These are phyloP conservation scores for Ophiocordyceps camponoti-saundersi DNA, from an alignment of 2,329 filamentous ascomycete genomes.

Conservation along the genomic window DNA sequence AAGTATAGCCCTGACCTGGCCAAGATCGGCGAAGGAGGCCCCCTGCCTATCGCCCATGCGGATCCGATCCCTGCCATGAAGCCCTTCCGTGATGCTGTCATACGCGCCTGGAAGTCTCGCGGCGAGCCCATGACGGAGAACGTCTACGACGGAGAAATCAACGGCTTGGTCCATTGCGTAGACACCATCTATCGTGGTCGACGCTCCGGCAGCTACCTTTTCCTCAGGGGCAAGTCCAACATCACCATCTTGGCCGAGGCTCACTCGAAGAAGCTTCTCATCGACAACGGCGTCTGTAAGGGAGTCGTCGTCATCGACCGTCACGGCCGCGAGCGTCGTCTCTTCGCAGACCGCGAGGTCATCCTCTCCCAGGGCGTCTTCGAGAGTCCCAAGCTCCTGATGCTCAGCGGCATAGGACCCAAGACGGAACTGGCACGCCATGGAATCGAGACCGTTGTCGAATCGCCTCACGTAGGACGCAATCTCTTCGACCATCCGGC, in stretches of 20 bases:
- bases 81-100: slow-evolving; percentile 31
- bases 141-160: slow-evolving; percentile 37
- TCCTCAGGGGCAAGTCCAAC: slow-evolving; percentile 34
- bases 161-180: slow-evolving; percentile 33
- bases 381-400: slow-evolving; percentile 47
- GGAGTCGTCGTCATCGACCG: slow-evolving; percentile 28
- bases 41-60: slow-evolving; percentile 35
- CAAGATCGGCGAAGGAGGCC: slow-evolving; percentile 33
- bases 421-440: slow-evolving; percentile 30
- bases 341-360: slow-evolving; percentile 31
- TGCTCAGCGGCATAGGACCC: slow-evolving; percentile 47
- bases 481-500: slow-evolving; percentile 47
- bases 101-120: slow-evolving; percentile 33
- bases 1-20: slow-evolving; percentile 25
- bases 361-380: slow-evolving; percentile 35
- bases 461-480: slow-evolving; percentile 45
- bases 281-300: slow-evolving; percentile 22
- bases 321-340: slow-evolving; percentile 18
- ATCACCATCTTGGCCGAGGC: slow-evolving; percentile 30
- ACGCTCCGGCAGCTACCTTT: slow-evolving; percentile 33
- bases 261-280: slow-evolving; percentile 34
- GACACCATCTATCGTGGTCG: slow-evolving; percentile 41
- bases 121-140: slow-evolving; percentile 33
- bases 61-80: slow-evolving; percentile 33
- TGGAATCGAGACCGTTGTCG: slow-evolving; percentile 33